These are phyloP conservation scores for Dothistroma pini DNA, from an alignment of 2,329 filamentous ascomycete species.

Conservation along the genomic window DNA sequence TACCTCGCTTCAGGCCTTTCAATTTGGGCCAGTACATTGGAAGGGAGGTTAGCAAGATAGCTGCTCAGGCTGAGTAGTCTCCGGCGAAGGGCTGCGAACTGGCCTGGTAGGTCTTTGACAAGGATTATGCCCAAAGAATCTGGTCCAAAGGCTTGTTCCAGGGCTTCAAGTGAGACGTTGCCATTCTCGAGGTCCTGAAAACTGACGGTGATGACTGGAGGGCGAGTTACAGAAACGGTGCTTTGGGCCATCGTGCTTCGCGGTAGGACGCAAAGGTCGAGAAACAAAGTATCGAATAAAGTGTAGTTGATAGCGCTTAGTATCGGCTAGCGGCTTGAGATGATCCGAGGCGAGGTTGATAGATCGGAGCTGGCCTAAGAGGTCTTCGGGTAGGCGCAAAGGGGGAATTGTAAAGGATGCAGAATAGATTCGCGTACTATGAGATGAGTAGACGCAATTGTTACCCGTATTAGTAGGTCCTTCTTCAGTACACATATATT, in stretches of 20 bases:
- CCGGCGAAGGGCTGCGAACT: constrained; percentile 68
- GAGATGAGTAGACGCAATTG: no score
- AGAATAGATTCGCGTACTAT: no score
- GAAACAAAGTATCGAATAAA: neutral
- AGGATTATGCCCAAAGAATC: constrained; percentile 87
- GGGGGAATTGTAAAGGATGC: no score
- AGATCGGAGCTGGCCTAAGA: neutral
- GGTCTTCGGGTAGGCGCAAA: neutral
- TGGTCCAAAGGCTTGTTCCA: constrained; percentile 82
- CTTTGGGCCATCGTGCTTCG: neutral
- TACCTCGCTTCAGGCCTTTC: constrained; percentile 55
- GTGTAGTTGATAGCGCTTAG: neutral
- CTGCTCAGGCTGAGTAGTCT: constrained; percentile 80
- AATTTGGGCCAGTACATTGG: constrained; percentile 63
- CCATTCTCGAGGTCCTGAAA: constrained; percentile 40
- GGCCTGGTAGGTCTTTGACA: constrained; percentile 75
- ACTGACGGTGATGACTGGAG: constrained; percentile 40
- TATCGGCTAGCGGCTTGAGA: neutral
- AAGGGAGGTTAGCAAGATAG: constrained; percentile 77
- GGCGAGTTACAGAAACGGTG: neutral
- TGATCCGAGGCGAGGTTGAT: neutral
- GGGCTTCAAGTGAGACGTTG: constrained; percentile 62
- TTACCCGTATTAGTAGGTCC: no score
- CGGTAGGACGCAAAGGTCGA: neutral
- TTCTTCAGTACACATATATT: no score